Evolutionary conservation across 2,329 filamentous ascomycete genomes (phyloP).

Genomic region (Neoscytalidium dimidiatum): DNA sequence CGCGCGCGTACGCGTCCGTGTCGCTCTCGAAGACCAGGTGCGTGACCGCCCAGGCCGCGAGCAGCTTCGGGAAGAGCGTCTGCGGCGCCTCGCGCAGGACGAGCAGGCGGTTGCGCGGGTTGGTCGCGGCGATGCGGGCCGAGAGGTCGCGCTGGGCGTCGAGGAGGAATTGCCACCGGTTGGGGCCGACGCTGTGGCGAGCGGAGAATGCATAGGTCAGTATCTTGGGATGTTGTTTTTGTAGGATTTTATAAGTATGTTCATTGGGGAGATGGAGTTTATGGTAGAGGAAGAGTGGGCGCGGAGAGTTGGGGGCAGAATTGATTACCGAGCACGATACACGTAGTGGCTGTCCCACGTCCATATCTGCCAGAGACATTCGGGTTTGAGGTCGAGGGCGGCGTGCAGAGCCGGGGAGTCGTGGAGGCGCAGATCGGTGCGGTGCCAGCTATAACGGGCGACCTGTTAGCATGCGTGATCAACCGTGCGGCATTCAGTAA

Average conservation of each 20-base stretch:
- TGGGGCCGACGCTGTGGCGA: conserved; percentile 59
- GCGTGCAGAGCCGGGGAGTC: conserved; percentile 74
- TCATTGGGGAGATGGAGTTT: not conserved
- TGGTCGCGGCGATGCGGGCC: conserved; percentile 66
- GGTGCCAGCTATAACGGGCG: conserved; percentile 60
- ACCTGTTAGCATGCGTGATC: not conserved
- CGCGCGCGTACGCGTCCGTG: conserved; percentile 70
- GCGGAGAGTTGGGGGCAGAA: not conserved
- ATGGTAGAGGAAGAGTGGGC: not conserved
- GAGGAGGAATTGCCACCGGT: conserved; percentile 75
- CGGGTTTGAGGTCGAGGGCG: conserved; percentile 69
- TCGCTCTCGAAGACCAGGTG: conserved; percentile 80
- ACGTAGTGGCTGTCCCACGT: conserved; percentile 83
- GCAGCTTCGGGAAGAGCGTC: conserved; percentile 70
- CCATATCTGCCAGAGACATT: conserved; percentile 72
- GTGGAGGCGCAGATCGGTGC: conserved; percentile 75
- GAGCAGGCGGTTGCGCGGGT: conserved; percentile 69
- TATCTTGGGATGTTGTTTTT: not conserved
- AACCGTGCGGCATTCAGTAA: no score
- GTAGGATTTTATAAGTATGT: no score
- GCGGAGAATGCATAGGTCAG: not conserved
- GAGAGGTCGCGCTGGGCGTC: conserved; percentile 75
- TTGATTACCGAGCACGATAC: conserved; percentile 56
- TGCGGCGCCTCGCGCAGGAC: conserved; percentile 72
- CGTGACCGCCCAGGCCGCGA: conserved; percentile 72